Evolutionary conservation across 768 basidiomycete genomes (phyloP).

Genomic region (Trametes maxima): DNA sequence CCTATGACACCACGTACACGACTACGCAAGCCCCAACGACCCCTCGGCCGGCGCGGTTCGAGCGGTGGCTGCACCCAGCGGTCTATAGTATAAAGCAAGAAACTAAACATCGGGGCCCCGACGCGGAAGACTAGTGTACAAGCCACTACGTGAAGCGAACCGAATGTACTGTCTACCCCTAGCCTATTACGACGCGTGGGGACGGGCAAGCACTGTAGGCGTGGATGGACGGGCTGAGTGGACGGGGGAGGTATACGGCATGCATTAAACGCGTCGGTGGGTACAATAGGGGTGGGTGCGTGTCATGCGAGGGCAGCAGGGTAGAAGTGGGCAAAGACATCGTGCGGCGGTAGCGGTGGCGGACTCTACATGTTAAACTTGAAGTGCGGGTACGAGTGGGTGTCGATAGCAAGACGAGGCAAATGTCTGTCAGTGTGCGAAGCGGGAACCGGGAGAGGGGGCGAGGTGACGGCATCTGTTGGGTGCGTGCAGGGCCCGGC

Average conservation of each 20-base stretch:
- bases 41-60: background rate
- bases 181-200: background rate
- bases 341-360: slow-evolving; percentile 3
- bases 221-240: background rate
- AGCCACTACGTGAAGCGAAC: background rate
- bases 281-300: slow-evolving; percentile 12
- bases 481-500: background rate
- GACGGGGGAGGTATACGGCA: slow-evolving; percentile 12
- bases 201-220: background rate
- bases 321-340: background rate
- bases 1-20: too few relatives aligned
- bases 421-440: background rate
- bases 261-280: slow-evolving; percentile 22
- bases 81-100: background rate
- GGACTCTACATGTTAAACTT: slow-evolving; percentile 1
- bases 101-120: slow-evolving; percentile 12
- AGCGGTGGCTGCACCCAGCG: background rate
- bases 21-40: too few relatives aligned
- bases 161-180: background rate
- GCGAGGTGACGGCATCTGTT: background rate
- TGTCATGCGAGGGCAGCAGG: background rate
- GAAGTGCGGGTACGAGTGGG: slow-evolving; percentile 2
- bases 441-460: background rate
- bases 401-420: slow-evolving; percentile 4
- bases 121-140: slow-evolving; percentile 15